A percentile compares a stretch with the other conserved stretches of the same genome.
Conservation (phyloP, 306 rosid genomes). For the Dalbergia cultrata region DNA sequence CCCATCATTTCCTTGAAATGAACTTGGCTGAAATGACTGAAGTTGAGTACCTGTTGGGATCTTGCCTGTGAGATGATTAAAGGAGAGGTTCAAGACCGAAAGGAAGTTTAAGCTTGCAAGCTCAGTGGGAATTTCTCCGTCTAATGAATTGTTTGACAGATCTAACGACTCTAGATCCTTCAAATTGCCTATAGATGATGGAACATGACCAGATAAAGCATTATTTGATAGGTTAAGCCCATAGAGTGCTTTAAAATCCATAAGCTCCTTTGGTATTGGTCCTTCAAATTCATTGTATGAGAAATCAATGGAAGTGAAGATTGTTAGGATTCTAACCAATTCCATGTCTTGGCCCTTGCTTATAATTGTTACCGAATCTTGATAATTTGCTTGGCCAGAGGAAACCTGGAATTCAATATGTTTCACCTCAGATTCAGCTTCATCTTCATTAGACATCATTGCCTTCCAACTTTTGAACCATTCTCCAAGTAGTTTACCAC, state of each 20-base stretch:
- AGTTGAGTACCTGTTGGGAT: constrained; percentile 47
- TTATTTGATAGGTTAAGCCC: constrained; percentile 55
- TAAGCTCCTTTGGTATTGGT: constrained; percentile 48
- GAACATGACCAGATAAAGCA: constrained; percentile 43
- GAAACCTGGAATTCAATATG: not conserved
- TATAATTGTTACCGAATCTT: constrained; percentile 40
- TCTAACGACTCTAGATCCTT: constrained; percentile 55
- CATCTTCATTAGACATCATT: constrained; percentile 27
- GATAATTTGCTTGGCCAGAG: constrained; percentile 26
- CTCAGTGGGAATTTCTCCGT: constrained; percentile 42
- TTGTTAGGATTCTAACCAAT: constrained; percentile 37
- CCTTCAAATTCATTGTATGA: constrained; percentile 52
- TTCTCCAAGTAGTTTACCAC: constrained; percentile 34
- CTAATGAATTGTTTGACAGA: constrained; percentile 48
- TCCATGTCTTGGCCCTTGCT: constrained; percentile 41
- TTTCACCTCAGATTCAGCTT: not conserved
- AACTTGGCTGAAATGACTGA: constrained; percentile 30
- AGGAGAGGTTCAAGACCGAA: constrained; percentile 41
- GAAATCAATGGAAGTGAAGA: constrained; percentile 49
- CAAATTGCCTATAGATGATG: constrained; percentile 41
- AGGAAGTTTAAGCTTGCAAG: constrained; percentile 45
- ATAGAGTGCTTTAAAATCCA: constrained; percentile 27
- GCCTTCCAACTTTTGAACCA: constrained; percentile 38
- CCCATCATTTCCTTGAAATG: constrained; percentile 43
- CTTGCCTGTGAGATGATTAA: constrained; percentile 42